Conservation (phyloP, 1,284 basidiomycete species). For the Ceratobasidium sp. region DNA sequence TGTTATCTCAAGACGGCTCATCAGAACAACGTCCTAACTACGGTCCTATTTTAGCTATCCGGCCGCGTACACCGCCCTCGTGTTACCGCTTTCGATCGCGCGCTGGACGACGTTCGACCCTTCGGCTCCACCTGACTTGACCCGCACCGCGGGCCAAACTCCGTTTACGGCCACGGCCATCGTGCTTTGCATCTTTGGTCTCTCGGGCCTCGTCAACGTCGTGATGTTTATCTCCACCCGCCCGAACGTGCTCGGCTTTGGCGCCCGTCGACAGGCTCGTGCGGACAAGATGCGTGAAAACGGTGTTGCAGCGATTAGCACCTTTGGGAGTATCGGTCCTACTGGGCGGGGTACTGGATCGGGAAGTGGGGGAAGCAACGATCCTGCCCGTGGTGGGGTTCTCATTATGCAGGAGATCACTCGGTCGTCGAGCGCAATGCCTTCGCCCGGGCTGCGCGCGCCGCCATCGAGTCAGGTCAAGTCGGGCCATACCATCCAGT, state of each 20-base stretch:
- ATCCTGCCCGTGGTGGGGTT: slow-evolving; percentile 5
- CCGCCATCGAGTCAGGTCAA: neutral
- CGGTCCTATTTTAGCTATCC: slow-evolving; percentile 40
- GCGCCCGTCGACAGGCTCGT: slow-evolving; percentile 34
- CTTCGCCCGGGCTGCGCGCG: neutral
- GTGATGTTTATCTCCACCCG: slow-evolving; percentile 44
- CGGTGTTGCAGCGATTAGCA: slow-evolving; percentile 22
- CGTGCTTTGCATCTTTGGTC: slow-evolving; percentile 44
- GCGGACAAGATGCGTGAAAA: slow-evolving; percentile 32
- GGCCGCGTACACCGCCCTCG: slow-evolving; percentile 44
- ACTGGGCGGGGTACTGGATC: slow-evolving; percentile 17
- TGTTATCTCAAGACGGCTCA: slow-evolving; percentile 14
- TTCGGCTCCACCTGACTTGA: slow-evolving; percentile 24
- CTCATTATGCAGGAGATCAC: slow-evolving; percentile 33
- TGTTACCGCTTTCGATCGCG: slow-evolving; percentile 43
- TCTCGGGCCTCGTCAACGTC: slow-evolving; percentile 45
- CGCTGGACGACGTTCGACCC: slow-evolving; percentile 45
- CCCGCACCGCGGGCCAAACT: slow-evolving; percentile 36
- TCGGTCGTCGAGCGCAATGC: neutral
- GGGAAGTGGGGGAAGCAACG: slow-evolving; percentile 10
- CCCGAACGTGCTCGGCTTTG: slow-evolving; percentile 44
- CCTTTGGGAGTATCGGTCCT: slow-evolving; percentile 35
- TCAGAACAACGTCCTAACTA: neutral
- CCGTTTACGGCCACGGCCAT: slow-evolving; percentile 42
- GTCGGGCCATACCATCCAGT: slow-evolving; percentile 33